phyloP scores from a whole-genome alignment of 768 basidiomycete species.

The Artomyces pyxidatus region DNA sequence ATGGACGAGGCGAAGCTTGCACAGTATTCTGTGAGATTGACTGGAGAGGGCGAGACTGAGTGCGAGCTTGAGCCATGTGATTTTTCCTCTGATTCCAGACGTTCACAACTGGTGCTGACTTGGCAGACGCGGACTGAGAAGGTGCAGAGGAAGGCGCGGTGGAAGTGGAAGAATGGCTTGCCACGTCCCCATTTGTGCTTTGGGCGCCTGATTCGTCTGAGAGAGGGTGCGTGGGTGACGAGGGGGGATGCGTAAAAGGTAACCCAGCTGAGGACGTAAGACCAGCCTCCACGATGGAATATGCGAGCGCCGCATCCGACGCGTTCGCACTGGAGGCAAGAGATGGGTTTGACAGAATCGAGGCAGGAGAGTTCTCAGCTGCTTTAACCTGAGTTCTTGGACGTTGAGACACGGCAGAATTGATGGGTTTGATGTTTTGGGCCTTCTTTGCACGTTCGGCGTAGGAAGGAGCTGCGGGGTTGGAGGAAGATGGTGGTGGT shows the following conservation, averaged over 20 bases:
- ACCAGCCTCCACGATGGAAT: slow-evolving; percentile 1
- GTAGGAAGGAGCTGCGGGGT: slow-evolving; percentile 44
- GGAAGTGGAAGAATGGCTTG: slow-evolving; percentile 2
- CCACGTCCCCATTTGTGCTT: slow-evolving; percentile 1
- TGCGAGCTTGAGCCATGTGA: slow-evolving; percentile 27
- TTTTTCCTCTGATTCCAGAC: slow-evolving; percentile 38
- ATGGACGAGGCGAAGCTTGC: neutral
- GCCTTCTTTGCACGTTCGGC: slow-evolving; percentile 32
- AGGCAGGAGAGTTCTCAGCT: neutral
- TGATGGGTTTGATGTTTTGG: slow-evolving; percentile 22
- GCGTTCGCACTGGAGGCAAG: slow-evolving; percentile 1
- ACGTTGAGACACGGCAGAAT: slow-evolving; percentile 3
- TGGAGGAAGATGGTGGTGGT: slow-evolving; percentile 21
- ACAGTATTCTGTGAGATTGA: slow-evolving; percentile 5
- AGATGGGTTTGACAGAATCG: slow-evolving; percentile 6
- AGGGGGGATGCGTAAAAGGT: slow-evolving; percentile 5
- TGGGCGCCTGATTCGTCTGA: slow-evolving; percentile 2
- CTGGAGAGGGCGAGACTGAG: slow-evolving; percentile 16
- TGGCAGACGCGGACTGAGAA: slow-evolving; percentile 11
- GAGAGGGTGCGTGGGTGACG: neutral
- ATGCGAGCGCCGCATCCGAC: neutral
- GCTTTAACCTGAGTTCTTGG: neutral
- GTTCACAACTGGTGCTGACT: slow-evolving; percentile 24
- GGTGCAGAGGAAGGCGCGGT: slow-evolving; percentile 5
- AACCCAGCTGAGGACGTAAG: slow-evolving; percentile 2